Conservation (phyloP, 2,329 filamentous ascomycete genomes). For the Paracoccidioides brasiliensis region DNA sequence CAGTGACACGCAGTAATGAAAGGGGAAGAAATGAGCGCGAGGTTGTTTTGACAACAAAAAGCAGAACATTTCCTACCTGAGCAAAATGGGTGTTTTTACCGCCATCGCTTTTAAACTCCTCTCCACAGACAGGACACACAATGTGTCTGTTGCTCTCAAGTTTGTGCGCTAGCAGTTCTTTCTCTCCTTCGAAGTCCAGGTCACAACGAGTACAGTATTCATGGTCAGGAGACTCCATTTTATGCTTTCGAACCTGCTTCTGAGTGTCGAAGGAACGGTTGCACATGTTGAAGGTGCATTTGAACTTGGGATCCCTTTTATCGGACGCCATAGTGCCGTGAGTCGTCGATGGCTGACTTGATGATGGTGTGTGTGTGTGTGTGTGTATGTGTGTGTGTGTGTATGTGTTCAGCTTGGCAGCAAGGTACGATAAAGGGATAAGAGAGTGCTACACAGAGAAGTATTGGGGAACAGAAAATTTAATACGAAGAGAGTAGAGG, state of each 20-base stretch:
- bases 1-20: not conserved
- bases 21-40: not conserved
- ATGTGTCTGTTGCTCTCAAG: constrained; percentile 35
- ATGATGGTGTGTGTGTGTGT: not conserved
- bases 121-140: constrained; percentile 43
- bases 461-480: not conserved
- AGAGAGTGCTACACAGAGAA: not conserved
- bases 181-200: constrained; percentile 34
- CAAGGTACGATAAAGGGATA: not conserved
- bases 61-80: constrained; percentile 24
- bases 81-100: constrained; percentile 42
- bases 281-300: constrained; percentile 38
- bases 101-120: constrained; percentile 41
- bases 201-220: constrained; percentile 32
- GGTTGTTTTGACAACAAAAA: constrained; percentile 7
- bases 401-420: not conserved
- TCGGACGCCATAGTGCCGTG: not conserved
- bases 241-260: constrained; percentile 40
- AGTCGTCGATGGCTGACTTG: not conserved
- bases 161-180: constrained; percentile 38
- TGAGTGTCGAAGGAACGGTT: constrained; percentile 31
- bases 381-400: too few species aligned
- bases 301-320: constrained; percentile 17
- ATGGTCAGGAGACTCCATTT: constrained; percentile 29
- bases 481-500: not conserved